Percentiles rank a stretch among this genome's conserved stretches.
phyloP scores from a whole-genome alignment of 768 basidiomycete species.

The Sporobolomyces roseus region DNA sequence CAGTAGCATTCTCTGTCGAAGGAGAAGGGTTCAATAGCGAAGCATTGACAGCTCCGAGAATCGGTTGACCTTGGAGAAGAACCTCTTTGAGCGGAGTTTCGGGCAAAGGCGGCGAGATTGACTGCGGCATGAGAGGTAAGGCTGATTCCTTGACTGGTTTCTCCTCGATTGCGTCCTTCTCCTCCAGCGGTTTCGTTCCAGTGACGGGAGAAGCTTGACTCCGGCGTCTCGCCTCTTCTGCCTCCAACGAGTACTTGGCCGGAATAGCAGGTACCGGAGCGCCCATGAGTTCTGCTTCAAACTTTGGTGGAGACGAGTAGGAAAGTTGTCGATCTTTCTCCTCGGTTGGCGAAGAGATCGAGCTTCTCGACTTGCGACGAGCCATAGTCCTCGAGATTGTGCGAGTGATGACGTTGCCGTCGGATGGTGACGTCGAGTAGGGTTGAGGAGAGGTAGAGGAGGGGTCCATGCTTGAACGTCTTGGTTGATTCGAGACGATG shows the following conservation, averaged over 20 bases:
- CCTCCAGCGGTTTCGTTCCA: background rate
- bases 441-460: background rate
- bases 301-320: background rate
- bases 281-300: conserved; percentile 2
- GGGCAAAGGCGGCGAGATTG: background rate
- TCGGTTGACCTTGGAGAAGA: background rate
- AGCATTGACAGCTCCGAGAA: background rate
- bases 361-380: background rate
- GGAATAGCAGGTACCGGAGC: conserved; percentile 10
- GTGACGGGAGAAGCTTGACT: conserved; percentile 1
- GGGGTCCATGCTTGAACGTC: background rate
- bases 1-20: background rate
- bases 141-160: background rate
- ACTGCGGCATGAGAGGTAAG: background rate
- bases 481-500: background rate
- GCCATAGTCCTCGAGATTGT: background rate
- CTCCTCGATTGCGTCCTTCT: background rate
- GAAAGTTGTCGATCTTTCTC: background rate
- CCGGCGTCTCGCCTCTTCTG: conserved; percentile 11
- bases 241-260: conserved; percentile 1
- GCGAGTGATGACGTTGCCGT: conserved; percentile 6
- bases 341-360: background rate
- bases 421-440: background rate
- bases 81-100: background rate
- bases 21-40: background rate